Percentiles rank a stretch among this genome's conserved stretches.
phyloP scores from a whole-genome alignment of 805 yeast species.

The Peterozyma xylosa region DNA sequence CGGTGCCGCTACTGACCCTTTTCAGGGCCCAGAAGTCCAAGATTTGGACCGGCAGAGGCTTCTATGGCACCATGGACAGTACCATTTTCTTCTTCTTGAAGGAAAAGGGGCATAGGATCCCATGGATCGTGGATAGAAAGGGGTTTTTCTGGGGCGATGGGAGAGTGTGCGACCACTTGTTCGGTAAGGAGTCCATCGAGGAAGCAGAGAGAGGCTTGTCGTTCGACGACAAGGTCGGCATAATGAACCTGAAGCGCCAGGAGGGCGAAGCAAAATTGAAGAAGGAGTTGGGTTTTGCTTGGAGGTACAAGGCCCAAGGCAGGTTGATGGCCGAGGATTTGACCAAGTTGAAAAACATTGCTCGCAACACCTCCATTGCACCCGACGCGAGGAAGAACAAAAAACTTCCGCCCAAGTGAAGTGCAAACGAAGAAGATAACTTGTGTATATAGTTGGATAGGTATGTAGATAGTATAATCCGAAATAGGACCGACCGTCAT shows the following conservation, averaged over 20 bases:
- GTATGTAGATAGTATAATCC: too few species aligned
- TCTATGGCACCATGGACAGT: constrained; percentile 75
- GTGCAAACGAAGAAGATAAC: too few species aligned
- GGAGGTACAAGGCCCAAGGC: constrained; percentile 45
- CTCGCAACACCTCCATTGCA: too few species aligned
- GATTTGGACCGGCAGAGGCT: constrained; percentile 83
- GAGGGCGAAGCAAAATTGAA: constrained; percentile 42
- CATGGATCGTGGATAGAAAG: constrained; percentile 76
- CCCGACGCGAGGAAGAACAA: too few species aligned
- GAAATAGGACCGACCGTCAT: too few species aligned
- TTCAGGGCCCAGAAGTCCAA: constrained; percentile 53
- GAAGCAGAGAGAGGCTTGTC: constrained; percentile 68
- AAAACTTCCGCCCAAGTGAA: too few species aligned
- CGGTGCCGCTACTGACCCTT: constrained; percentile 52
- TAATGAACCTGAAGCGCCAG: constrained; percentile 37
- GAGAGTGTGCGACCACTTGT: constrained; percentile 71
- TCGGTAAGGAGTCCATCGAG: constrained; percentile 72
- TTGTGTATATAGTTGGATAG: constrained; percentile 3
- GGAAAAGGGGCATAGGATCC: constrained; percentile 46
- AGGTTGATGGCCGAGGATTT: constrained; percentile 36
- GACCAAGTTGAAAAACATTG: constrained; percentile 17
- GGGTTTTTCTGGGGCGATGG: constrained; percentile 96
- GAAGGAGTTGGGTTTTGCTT: constrained; percentile 49
- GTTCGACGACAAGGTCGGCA: constrained; percentile 50
- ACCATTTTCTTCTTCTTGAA: constrained; percentile 65